phyloP scores from a whole-genome alignment of 345 rosid genomes.

The Acer yangbiense region DNA sequence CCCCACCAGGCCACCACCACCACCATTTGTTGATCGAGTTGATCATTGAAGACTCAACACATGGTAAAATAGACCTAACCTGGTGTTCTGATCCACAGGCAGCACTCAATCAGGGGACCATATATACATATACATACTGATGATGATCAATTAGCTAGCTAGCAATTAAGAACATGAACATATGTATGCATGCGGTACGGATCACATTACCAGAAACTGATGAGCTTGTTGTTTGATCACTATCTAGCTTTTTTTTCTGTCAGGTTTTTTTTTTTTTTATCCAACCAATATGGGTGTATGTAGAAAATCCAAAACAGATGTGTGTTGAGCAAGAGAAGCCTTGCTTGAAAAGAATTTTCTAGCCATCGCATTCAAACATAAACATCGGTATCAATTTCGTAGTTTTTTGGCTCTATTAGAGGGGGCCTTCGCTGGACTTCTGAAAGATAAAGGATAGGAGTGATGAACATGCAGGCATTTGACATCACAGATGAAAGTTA shows the following conservation, averaged over 20 bases:
- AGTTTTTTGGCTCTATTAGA: not conserved
- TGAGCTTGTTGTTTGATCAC: not conserved
- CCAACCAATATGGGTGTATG: not conserved
- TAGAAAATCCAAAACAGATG: not conserved
- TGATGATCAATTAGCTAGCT: no score
- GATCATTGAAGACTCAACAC: not conserved
- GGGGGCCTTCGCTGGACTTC: not conserved
- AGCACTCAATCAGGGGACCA: conserved; percentile 9
- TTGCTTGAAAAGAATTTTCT: not conserved
- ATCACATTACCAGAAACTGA: not conserved
- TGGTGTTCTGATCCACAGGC: not conserved
- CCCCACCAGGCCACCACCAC: not conserved
- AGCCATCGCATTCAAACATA: not conserved
- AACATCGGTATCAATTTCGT: not conserved
- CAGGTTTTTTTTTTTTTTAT: not conserved
- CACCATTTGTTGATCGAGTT: not conserved
- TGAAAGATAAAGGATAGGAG: conserved; percentile 16
- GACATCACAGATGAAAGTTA: conserved; percentile 2
- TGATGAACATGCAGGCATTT: not conserved
- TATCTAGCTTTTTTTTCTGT: not conserved
- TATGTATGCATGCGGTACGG: not conserved
- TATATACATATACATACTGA: no score
- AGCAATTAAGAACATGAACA: not conserved
- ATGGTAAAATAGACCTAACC: not conserved
- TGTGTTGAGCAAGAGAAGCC: not conserved